phyloP scores from a whole-genome alignment of 441 rosid genomes.

The Corymbia calophylla region DNA sequence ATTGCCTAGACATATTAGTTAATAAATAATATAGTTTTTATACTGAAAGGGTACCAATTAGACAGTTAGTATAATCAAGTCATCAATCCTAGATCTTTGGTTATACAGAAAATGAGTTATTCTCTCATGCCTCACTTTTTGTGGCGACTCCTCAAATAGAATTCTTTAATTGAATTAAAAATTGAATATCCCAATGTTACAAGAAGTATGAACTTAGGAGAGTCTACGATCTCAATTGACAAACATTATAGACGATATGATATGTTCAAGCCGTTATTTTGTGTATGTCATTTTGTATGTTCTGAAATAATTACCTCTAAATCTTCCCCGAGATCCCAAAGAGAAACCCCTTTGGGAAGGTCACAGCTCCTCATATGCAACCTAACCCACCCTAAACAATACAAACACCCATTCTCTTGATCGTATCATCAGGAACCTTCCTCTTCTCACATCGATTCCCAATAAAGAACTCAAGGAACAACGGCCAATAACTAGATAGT shows the following conservation, averaged over 20 bases:
- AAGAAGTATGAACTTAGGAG: not conserved
- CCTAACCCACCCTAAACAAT: not conserved
- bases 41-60: not conserved
- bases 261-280: not conserved
- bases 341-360: not conserved
- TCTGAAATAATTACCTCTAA: not conserved
- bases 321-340: not conserved
- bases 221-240: not conserved
- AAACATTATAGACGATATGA: not conserved
- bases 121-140: too few relatives aligned
- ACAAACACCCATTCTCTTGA: not conserved
- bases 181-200: too few relatives aligned
- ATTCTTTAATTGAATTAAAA: not conserved
- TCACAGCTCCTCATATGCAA: not conserved
- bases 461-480: not conserved
- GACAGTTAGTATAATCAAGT: not conserved
- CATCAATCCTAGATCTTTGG: too few relatives aligned
- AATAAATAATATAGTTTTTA: not conserved
- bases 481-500: not conserved
- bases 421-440: not conserved
- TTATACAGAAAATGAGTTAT: too few relatives aligned
- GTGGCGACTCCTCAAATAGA: not conserved
- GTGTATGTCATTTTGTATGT: not conserved
- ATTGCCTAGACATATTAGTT: not conserved
- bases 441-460: not conserved